Conservation (phyloP, 495 filamentous ascomycete genomes). For the Neurospora discreta region DNA sequence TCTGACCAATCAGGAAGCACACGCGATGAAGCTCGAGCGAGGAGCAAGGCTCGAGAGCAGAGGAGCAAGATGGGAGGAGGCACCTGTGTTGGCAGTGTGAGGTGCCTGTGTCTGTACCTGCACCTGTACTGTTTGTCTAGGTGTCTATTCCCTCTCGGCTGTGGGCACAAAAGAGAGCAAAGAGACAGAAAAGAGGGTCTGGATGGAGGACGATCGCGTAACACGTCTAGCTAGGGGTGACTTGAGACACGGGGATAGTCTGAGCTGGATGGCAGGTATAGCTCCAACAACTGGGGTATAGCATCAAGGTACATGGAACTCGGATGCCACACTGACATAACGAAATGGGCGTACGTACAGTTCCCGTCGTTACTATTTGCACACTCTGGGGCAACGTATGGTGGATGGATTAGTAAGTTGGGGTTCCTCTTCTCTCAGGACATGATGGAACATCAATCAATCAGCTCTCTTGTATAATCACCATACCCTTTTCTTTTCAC, state of each 20-base stretch:
- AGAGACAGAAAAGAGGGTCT: background rate
- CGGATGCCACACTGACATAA: background rate
- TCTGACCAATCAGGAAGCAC: conserved; percentile 17
- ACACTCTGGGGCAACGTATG: background rate
- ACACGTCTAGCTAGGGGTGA: background rate
- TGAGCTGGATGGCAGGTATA: background rate
- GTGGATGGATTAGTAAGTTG: background rate
- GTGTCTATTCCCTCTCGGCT: background rate
- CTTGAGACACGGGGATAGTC: background rate
- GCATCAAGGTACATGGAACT: background rate
- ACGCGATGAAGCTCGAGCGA: conserved; percentile 6
- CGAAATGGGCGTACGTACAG: background rate
- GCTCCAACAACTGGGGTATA: background rate
- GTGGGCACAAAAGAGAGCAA: background rate
- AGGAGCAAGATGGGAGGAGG: background rate
- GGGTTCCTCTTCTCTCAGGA: background rate
- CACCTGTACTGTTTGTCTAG: background rate
- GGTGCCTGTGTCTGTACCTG: background rate
- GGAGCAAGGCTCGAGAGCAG: conserved; percentile 1
- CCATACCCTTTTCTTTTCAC: background rate
- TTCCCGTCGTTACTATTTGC: background rate
- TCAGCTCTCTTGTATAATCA: background rate
- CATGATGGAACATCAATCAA: background rate
- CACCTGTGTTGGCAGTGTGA: background rate
- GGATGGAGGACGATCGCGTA: background rate